phyloP scores from a whole-genome alignment of 2,329 filamentous ascomycete genomes.

The Fusarium ambrosium region DNA sequence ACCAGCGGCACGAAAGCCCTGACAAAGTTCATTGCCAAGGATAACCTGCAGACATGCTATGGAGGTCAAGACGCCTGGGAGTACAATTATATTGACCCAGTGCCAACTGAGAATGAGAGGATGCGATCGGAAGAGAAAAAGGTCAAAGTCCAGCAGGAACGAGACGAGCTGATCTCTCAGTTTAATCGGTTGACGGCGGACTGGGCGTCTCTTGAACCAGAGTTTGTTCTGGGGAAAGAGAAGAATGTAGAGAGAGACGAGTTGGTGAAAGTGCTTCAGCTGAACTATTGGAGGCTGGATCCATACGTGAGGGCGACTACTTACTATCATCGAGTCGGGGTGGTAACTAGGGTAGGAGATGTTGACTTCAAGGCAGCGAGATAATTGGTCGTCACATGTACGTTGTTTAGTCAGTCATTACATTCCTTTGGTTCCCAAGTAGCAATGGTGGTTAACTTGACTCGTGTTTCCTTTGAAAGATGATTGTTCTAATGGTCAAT shows the following conservation, averaged over 20 bases:
- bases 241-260: conserved; percentile 55
- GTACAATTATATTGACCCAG: conserved; percentile 75
- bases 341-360: conserved; percentile 24
- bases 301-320: conserved; percentile 70
- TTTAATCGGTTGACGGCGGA: conserved; percentile 61
- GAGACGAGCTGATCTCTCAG: conserved; percentile 65
- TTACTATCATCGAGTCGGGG: conserved; percentile 41
- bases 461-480: background rate
- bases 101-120: conserved; percentile 68
- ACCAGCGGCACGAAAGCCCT: conserved; percentile 74
- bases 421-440: background rate
- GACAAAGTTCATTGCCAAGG: conserved; percentile 71
- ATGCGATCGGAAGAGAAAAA: conserved; percentile 53
- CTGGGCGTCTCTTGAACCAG: conserved; percentile 19
- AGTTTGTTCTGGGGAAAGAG: background rate
- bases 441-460: background rate
- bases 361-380: conserved; percentile 40
- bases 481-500: no score
- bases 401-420: background rate
- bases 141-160: conserved; percentile 63
- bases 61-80: conserved; percentile 76
- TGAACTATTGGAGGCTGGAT: conserved; percentile 80
- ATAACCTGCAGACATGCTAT: conserved; percentile 68
- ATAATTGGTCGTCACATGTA: background rate
- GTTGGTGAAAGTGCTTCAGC: conserved; percentile 64